Evolutionary conservation across 2,329 filamentous ascomycete genomes (phyloP), one percentile per base, ranked within the genome.

Genomic region (Myriosclerotinia scirpicola): DNA sequence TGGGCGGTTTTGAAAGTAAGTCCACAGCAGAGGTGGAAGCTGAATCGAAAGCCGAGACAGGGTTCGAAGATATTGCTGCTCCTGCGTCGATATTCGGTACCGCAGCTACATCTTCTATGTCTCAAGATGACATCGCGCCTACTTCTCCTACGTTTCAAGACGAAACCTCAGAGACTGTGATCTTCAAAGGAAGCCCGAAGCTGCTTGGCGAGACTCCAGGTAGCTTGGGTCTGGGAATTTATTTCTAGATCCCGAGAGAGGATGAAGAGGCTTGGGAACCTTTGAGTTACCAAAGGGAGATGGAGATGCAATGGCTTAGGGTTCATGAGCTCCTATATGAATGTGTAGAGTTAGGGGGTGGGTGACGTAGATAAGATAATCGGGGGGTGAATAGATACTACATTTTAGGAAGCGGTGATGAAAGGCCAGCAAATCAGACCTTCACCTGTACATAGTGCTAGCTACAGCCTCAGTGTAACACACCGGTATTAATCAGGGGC

Each of bases 21-120:
- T 26, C 26, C 36, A 26, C 22, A 34, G 38, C 50, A 54, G 12
- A 54, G 17, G 52, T 71, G 26, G 73, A 71, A 58, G 73, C 65
- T 22, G 75, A 72, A 54, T 69, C 76, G 46, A 69, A 73, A 55
- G 75, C 69, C 14, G 72, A 74, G 48, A 5, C 30, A 22, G 14
- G 22, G 20, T 22, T 54, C 30, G 71, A 72, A 30, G 63, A 76
- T 69, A 72, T 75, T 40, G 77, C 73, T 2, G 77, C 77, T 1
- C 75, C 76, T 4, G 75, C 77, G 48, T 72, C 73, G 17, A 69
- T 52, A 38, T 44, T 67, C 55, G 54, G 34, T 6, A 34, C 1
- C 30, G 30, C 30, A 34, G 30, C 30, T 34, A 34, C 30, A 34
- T 34, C 30, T 34, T 34, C 30, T 34, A 34, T 34, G 30, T 34